A percentile compares a stretch with the other conserved stretches of the same genome.
Evolutionary conservation across 2,329 filamentous ascomycete genomes (phyloP).

Genomic region (Juglanconis sp.): DNA sequence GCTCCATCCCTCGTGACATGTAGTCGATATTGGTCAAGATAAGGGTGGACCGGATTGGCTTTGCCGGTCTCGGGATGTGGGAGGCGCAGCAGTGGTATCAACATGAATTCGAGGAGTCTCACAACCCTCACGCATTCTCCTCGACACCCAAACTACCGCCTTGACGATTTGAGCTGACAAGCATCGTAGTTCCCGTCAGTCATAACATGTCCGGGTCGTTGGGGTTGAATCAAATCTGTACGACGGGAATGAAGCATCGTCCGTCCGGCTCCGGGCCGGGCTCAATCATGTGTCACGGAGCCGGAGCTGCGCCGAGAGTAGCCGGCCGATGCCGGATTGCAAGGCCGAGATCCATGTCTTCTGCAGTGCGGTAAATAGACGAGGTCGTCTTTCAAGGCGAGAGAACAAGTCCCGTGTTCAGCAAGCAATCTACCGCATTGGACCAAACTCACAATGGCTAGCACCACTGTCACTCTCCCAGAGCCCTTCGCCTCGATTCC

Average conservation of each 20-base stretch:
- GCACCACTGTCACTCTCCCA: slow-evolving; percentile 44
- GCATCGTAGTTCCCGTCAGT: too few species aligned
- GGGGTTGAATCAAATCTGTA: too few species aligned
- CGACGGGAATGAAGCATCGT: too few species aligned
- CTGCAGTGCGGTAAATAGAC: not conserved
- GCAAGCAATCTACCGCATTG: not conserved
- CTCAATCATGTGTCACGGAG: not conserved
- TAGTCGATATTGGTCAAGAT: not conserved
- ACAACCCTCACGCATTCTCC: too few species aligned
- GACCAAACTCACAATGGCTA: slow-evolving; percentile 1
- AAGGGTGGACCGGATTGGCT: not conserved
- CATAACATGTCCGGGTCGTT: too few species aligned
- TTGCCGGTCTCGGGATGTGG: not conserved
- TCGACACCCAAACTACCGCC: too few species aligned
- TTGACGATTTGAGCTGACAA: too few species aligned
- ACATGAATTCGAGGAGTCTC: too few species aligned
- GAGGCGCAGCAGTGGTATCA: too few species aligned
- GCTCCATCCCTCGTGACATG: too few species aligned
- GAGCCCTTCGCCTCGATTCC: slow-evolving; percentile 63
- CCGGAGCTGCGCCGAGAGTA: not conserved
- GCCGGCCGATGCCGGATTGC: slow-evolving; percentile 18
- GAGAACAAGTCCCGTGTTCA: not conserved
- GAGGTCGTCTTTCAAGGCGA: not conserved
- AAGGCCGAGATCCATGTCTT: not conserved
- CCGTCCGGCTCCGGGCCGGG: not conserved